phyloP scores from a whole-genome alignment of 345 rosid genomes.

The Sapria himalayana region DNA sequence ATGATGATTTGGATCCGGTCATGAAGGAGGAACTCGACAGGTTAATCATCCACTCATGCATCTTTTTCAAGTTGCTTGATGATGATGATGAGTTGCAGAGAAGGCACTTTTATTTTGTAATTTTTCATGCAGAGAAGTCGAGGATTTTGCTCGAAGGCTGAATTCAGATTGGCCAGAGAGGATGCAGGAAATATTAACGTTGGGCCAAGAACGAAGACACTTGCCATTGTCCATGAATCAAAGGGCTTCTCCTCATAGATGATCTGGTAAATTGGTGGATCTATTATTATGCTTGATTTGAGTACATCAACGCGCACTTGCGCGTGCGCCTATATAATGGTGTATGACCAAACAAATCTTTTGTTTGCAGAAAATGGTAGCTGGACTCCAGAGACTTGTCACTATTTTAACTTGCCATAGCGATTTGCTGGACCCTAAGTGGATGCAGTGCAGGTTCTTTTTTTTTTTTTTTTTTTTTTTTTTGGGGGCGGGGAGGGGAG shows the following conservation, averaged over 20 bases:
- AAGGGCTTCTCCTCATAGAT: constrained; percentile 26
- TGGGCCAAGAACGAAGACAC: constrained; percentile 33
- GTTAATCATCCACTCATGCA: constrained; percentile 11
- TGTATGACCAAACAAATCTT: too few species aligned
- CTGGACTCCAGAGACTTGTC: too few species aligned
- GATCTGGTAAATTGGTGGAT: too few species aligned
- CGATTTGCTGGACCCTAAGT: too few species aligned
- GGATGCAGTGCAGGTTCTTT: too few species aligned
- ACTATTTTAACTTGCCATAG: too few species aligned
- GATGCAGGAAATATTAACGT: constrained; percentile 39
- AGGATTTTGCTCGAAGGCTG: constrained; percentile 75
- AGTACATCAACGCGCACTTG: too few species aligned
- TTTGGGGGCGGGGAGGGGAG: too few species aligned
- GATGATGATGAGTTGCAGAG: background rate
- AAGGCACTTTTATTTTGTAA: background rate
- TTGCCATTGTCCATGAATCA: constrained; percentile 29
- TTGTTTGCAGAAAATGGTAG: too few species aligned
- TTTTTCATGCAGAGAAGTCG: constrained; percentile 44
- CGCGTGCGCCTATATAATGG: too few species aligned
- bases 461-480: too few species aligned
- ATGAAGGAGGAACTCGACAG: constrained; percentile 59
- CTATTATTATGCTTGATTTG: too few species aligned
- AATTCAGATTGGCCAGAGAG: constrained; percentile 72
- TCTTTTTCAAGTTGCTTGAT: background rate
- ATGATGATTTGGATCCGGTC: constrained; percentile 84